Base-by-base conservation (phyloP, 2,329 filamentous ascomycete species). In the Exophiala alcalophila region DNA sequence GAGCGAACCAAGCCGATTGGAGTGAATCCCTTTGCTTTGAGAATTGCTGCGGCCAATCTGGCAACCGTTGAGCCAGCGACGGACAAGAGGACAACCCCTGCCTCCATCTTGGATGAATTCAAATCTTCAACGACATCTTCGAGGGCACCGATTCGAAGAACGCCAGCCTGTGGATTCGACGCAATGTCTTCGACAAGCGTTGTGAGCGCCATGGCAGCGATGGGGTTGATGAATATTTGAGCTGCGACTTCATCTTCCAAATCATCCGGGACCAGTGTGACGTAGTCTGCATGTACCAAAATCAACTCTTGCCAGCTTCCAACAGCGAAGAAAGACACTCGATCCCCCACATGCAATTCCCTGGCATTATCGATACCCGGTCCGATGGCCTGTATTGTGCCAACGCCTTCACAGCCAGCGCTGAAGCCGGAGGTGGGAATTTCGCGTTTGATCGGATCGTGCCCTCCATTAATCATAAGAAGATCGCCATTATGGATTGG, bases 1-100 rank as follows among this genome's bases (percentile, higher is more conserved):
- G 37, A 40, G 11, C 37, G 37, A 40, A 40, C 37, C 26, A 32
- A 5, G 19, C 37, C 37, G 23, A 40, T 40, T 5, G 27, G 27
- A 24, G 27, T 40, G 16, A 23, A 40, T 3, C 37, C 37, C 19
- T 40, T 40, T n/a, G 7, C 37, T 20, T 32, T 40, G 5, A 40
- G 37, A 5, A 15, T 11, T 8, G 7, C 27, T 3, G 37, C 37
- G 26, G 15, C 15, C 28, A 40, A 16, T 16, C 15, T 40, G 7
- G 37, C 37, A 3, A 14, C 10, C 15, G 15, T 40, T 9, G 37
- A 40, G 5, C 7, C 37, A n/a, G 37, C 37, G 11, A 14, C 37
- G 7, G 37, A 32, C 11, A 40, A n/a, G 16, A 40, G 5, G 3
- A 40, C 27, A 4, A 40, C 37, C 4, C 37, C 37, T 7, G 37